Evolutionary conservation across 1,139 yeast genomes (phyloP).

Genomic region (Candida labiduridarum): DNA sequence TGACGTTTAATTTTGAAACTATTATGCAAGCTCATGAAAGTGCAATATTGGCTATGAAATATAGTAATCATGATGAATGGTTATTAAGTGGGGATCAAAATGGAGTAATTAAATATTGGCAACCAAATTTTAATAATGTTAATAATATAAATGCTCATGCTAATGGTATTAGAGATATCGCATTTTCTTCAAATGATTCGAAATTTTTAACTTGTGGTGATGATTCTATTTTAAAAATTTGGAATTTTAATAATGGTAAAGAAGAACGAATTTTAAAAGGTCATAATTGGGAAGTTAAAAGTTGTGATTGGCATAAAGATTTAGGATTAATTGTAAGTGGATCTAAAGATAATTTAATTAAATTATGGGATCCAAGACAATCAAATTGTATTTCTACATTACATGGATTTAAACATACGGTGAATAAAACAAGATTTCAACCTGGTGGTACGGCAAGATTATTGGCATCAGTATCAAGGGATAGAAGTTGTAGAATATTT

Average conservation of each 20-base stretch:
- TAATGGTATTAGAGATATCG: constrained; percentile 81
- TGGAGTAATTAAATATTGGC: constrained; percentile 94
- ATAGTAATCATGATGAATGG: constrained; percentile 95
- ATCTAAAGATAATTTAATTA: constrained; percentile 89
- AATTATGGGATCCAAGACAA: constrained; percentile 93
- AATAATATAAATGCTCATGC: constrained; percentile 80
- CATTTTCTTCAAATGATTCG: constrained; percentile 87
- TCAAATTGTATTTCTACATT: constrained; percentile 75
- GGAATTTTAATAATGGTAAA: constrained; percentile 90
- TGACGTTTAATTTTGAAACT: constrained; percentile 93
- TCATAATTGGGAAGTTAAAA: constrained; percentile 98
- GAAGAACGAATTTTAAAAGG: constrained; percentile 84
- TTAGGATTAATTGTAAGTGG: constrained; percentile 85
- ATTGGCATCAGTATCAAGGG: constrained; percentile 86
- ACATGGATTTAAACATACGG: constrained; percentile 93
- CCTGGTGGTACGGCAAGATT: constrained; percentile 66
- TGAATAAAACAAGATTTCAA: constrained; percentile 82
- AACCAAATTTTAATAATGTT: constrained; percentile 95
- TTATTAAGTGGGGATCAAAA: constrained; percentile 90
- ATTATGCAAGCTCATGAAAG: constrained; percentile 98
- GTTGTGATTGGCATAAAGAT: constrained; percentile 95
- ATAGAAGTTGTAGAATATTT: constrained; percentile 83
- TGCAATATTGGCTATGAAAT: constrained; percentile 77
- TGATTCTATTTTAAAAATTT: constrained; percentile 83
- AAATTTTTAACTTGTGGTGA: constrained; percentile 92